Base-by-base conservation (phyloP, 495 filamentous ascomycete genomes). In the Penicilliopsis zonata region DNA sequence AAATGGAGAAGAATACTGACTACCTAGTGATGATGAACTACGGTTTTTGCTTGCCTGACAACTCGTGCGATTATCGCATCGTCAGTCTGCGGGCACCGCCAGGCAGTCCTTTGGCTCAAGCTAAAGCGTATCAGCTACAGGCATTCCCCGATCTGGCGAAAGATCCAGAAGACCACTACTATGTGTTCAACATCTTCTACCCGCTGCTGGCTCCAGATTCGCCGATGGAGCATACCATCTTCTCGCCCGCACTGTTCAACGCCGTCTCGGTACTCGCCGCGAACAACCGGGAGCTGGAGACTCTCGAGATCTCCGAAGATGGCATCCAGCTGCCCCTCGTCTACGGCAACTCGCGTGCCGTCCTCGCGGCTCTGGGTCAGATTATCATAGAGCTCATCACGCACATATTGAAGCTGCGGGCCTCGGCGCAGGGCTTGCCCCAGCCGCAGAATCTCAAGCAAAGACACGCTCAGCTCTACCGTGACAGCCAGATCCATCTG, bases 21-120 rank as follows among this genome's bases (percentile, higher is more conserved):
- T 9, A 16, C 14, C 4, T 14, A 75, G 72, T 81, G 18, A 57
- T 82, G 31, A 60, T 80, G 54, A 78, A 77, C 26, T 82, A 82
- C 30, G 78, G 78, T 3, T 82, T 82, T 47, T 70, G 69, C 35
- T 55, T 78, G 7, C 40, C 52, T 2, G 51, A 66, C n/a, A 81
- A 78, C 37, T 60, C 66, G 26, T 57, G 57, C 42, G 64, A 78
- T 52, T 65, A 68, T 34, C 67, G 63, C 26, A 59, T 59, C 30
- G 49, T 72, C 22, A 57, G 55, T 28, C 43, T 71, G 17, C 52
- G 55, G 1, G 56, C 60, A 28, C 50, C 56, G 13, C 40, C 52
- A 9, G 59, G 56, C 15, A 63, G 61, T 29, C 56, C 59, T n/a
- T 47, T 67, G 1, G 43, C 53, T 20, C 25, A 52, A 15, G 59